phyloP scores from a whole-genome alignment of 2,329 filamentous ascomycete genomes.

The Ceratocystis lukuohia region DNA sequence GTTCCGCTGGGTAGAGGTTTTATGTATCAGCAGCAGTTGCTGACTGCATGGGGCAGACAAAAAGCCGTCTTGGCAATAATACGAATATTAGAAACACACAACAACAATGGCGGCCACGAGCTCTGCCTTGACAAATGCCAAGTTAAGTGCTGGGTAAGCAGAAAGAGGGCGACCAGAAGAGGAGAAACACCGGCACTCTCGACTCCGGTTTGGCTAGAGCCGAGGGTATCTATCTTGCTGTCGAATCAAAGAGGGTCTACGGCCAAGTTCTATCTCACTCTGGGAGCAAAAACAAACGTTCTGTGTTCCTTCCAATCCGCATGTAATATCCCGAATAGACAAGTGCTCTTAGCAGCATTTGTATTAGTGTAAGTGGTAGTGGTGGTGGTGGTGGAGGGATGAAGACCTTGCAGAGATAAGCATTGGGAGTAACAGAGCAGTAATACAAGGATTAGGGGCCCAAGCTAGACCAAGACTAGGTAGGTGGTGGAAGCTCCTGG shows the following conservation, averaged over 20 bases:
- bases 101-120: neutral
- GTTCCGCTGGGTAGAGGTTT: no score
- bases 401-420: neutral
- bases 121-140: neutral
- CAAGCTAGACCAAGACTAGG: neutral
- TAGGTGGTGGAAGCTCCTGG: neutral
- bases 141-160: neutral
- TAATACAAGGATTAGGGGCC: neutral
- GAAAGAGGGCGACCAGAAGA: neutral
- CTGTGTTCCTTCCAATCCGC: neutral
- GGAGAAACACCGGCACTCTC: neutral
- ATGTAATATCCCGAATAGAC: neutral
- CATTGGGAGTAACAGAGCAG: neutral
- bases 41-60: neutral
- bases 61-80: neutral
- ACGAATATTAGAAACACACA: neutral
- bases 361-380: neutral
- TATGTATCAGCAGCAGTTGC: no score
- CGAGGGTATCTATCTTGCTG: neutral
- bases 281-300: neutral
- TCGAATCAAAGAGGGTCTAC: neutral
- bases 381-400: neutral
- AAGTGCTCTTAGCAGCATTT: neutral
- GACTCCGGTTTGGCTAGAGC: neutral
- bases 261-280: slow-evolving; percentile 7